Conservation (phyloP, 495 filamentous ascomycete species). For the Thermothielavioides terrestris region DNA sequence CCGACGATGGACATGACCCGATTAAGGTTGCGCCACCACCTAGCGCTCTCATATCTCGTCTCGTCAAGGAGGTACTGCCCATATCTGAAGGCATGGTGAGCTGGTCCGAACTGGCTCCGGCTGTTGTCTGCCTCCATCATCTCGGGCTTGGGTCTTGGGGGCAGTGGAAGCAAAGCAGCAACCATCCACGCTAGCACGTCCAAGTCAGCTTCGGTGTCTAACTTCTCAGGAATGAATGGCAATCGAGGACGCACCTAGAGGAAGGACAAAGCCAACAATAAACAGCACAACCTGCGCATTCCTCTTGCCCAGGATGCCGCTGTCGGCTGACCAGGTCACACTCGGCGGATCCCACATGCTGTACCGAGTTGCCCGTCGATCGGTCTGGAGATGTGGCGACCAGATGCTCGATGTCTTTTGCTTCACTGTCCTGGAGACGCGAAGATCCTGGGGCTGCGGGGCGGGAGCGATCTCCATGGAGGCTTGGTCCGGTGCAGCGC, state of each 20-base stretch:
- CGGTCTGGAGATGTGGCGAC: slow-evolving; percentile 66
- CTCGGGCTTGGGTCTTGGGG: slow-evolving; percentile 41
- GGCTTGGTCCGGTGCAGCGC: slow-evolving; percentile 15
- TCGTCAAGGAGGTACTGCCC: slow-evolving; percentile 41
- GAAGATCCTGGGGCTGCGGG: slow-evolving; percentile 16
- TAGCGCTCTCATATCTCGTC: slow-evolving; percentile 65
- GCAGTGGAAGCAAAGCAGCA: slow-evolving; percentile 74
- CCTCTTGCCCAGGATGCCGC: slow-evolving; percentile 53
- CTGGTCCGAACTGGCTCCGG: slow-evolving; percentile 19
- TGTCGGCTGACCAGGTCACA: slow-evolving; percentile 53
- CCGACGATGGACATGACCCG: slow-evolving; percentile 77
- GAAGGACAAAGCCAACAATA: slow-evolving; percentile 76
- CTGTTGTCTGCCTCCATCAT: slow-evolving; percentile 32
- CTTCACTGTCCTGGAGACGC: slow-evolving; percentile 23
- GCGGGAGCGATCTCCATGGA: slow-evolving; percentile 29
- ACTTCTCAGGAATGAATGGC: too few species aligned
- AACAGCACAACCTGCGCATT: slow-evolving; percentile 86
- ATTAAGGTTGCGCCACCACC: slow-evolving; percentile 91
- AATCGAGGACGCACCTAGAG: slow-evolving; percentile 50
- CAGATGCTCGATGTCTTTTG: slow-evolving; percentile 52
- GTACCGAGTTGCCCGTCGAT: slow-evolving; percentile 47
- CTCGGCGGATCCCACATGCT: slow-evolving; percentile 63
- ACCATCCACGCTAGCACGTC: slow-evolving; percentile 71
- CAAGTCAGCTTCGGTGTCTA: too few species aligned
- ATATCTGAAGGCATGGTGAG: slow-evolving; percentile 39